These are phyloP conservation scores for Pseudogymnoascus sp. DNA, from an alignment of 2,329 filamentous ascomycete genomes.

Conservation along the genomic window DNA sequence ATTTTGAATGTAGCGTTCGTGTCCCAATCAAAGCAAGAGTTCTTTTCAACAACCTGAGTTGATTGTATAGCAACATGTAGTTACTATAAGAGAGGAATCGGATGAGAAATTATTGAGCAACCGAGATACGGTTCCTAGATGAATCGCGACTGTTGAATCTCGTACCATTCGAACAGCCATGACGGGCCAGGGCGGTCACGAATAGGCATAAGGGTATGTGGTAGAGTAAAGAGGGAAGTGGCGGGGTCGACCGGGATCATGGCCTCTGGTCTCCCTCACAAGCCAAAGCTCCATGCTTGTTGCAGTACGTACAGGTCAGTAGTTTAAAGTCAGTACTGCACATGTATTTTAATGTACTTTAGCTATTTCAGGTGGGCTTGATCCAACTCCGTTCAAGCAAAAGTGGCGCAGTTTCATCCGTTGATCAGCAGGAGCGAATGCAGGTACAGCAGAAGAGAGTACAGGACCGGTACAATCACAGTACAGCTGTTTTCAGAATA, in stretches of 20 bases:
- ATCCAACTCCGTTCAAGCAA: background rate
- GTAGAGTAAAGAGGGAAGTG: background rate
- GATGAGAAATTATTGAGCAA: background rate
- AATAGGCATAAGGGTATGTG: background rate
- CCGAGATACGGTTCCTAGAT: constrained; percentile 1
- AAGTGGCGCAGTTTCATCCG: constrained; percentile 1
- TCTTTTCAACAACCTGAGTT: background rate
- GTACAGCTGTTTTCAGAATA: background rate
- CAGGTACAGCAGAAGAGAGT: background rate
- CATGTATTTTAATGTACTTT: background rate
- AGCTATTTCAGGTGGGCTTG: background rate
- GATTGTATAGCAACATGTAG: background rate
- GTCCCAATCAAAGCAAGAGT: background rate
- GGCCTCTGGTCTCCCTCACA: background rate
- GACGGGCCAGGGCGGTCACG: background rate
- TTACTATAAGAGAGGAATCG: background rate
- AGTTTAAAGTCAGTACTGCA: background rate
- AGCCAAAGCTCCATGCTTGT: background rate
- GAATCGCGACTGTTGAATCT: constrained; percentile 4
- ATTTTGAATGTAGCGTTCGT: background rate
- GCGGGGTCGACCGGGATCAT: constrained; percentile 1
- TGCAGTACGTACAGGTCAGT: background rate
- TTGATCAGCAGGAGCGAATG: background rate
- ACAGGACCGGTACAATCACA: background rate
- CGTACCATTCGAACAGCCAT: background rate